Conservation (phyloP, 176 grass and related monocot species). For the Hordeum marinum region DNA sequence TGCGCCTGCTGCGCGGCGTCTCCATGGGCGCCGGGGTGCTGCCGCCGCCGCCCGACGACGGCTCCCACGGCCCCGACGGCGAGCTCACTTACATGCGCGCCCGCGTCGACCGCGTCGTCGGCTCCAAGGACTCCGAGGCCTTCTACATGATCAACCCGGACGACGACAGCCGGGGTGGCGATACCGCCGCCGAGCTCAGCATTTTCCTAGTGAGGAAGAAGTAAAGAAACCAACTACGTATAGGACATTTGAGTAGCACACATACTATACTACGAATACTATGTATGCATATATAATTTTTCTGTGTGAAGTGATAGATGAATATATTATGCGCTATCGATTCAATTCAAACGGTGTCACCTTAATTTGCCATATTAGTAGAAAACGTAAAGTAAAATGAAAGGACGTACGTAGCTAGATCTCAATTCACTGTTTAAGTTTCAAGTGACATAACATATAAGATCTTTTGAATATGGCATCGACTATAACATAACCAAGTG, state of each 20-base stretch:
- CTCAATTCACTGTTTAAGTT: too few relatives aligned
- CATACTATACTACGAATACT: neutral
- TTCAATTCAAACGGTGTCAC: neutral
- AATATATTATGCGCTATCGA: neutral
- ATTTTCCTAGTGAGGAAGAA: conserved; percentile 89
- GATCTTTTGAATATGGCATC: too few relatives aligned
- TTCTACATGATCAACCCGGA: conserved; percentile 95
- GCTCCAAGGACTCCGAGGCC: conserved; percentile 85
- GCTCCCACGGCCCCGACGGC: conserved; percentile 40
- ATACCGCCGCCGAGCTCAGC: conserved; percentile 52
- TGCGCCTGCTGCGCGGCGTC: conserved; percentile 71
- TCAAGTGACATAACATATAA: too few relatives aligned
- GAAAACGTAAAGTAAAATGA: neutral
- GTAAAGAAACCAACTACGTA: conserved; percentile 10
- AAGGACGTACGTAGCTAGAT: too few relatives aligned
- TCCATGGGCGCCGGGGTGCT: conserved; percentile 92
- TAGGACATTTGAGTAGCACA: neutral
- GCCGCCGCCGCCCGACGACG: conserved; percentile 46
- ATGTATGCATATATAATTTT: neutral
- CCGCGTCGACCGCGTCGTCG: conserved; percentile 81
- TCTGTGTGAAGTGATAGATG: neutral
- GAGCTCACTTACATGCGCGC: conserved; percentile 93
- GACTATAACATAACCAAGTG: too few relatives aligned
- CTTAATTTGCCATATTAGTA: neutral
- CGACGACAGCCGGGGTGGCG: conserved; percentile 23